Percentiles rank a stretch among this genome's conserved stretches.
Evolutionary conservation across 345 rosid genomes (phyloP).

Genomic region (Eutrema yunnanense): DNA sequence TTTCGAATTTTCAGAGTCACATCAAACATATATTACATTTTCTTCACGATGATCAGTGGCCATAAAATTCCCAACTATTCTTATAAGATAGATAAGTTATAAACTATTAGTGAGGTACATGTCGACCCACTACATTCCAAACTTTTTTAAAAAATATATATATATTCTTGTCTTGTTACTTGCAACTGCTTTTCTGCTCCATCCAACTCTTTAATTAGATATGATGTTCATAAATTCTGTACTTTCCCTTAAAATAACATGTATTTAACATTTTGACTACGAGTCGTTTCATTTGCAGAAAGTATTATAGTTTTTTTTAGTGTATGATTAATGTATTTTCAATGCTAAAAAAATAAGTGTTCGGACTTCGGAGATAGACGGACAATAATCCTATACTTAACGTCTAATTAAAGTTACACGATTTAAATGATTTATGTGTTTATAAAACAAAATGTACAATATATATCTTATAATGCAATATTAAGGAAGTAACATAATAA

Average conservation of each 20-base stretch:
- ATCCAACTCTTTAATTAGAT: background rate
- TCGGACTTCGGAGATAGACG: too few relatives aligned
- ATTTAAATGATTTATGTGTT: too few relatives aligned
- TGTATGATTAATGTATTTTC: background rate
- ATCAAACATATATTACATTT: background rate
- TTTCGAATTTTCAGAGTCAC: background rate
- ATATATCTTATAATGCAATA: too few relatives aligned
- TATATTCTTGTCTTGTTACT: conserved; percentile 4
- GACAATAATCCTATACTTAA: too few relatives aligned
- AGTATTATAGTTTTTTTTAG: background rate
- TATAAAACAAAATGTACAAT: too few relatives aligned
- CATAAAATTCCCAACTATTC: background rate
- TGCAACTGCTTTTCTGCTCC: background rate
- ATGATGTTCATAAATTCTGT: background rate
- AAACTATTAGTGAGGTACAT: conserved; percentile 7
- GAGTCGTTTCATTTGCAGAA: background rate
- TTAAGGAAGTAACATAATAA: too few relatives aligned
- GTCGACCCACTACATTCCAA: conserved; percentile 20
- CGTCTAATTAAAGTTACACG: too few relatives aligned
- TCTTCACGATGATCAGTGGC: background rate
- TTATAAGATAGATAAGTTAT: background rate
- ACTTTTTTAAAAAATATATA: background rate
- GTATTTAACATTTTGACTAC: background rate
- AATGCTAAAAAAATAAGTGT: background rate
- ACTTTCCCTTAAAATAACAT: background rate